phyloP scores from a whole-genome alignment of 306 rosid genomes.

The Dryas octopetala region DNA sequence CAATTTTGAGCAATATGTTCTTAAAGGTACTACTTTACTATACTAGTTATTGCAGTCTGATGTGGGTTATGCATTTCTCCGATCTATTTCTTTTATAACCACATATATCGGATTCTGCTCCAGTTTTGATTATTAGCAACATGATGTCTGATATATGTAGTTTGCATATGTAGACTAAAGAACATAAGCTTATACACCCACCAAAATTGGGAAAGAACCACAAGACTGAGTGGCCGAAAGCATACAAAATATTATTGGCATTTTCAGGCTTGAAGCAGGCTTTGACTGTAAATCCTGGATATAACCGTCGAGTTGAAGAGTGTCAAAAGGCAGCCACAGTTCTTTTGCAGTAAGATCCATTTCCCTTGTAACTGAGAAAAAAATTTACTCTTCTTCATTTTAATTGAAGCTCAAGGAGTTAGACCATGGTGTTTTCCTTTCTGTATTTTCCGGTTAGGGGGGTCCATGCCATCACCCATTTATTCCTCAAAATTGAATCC shows the following conservation, averaged over 20 bases:
- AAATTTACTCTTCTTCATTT: conserved; percentile 6
- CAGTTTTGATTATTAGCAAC: conserved; percentile 16
- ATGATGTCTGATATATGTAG: conserved; percentile 28
- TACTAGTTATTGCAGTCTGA: neutral
- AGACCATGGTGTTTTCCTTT: neutral
- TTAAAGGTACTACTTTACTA: neutral
- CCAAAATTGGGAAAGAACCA: conserved; percentile 41
- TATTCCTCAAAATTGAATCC: neutral
- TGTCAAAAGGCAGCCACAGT: conserved; percentile 84
- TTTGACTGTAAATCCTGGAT: conserved; percentile 77
- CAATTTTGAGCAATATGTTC: neutral
- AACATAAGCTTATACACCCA: conserved; percentile 54
- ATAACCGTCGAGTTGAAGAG: conserved; percentile 81
- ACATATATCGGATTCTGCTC: conserved; percentile 10
- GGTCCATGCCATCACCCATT: neutral
- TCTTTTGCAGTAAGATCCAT: conserved; percentile 59
- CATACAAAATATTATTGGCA: conserved; percentile 73
- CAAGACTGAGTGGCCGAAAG: conserved; percentile 35
- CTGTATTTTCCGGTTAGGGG: neutral
- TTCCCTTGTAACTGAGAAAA: neutral
- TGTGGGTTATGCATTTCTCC: neutral
- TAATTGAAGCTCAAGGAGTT: neutral
- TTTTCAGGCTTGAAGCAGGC: conserved; percentile 91
- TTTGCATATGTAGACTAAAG: conserved; percentile 69
- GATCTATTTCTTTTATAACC: neutral